Evolutionary conservation across 1,284 basidiomycete species (phyloP), one percentile per base, ranked within the genome.

Genomic region (Cryptococcus deneoformans): DNA sequence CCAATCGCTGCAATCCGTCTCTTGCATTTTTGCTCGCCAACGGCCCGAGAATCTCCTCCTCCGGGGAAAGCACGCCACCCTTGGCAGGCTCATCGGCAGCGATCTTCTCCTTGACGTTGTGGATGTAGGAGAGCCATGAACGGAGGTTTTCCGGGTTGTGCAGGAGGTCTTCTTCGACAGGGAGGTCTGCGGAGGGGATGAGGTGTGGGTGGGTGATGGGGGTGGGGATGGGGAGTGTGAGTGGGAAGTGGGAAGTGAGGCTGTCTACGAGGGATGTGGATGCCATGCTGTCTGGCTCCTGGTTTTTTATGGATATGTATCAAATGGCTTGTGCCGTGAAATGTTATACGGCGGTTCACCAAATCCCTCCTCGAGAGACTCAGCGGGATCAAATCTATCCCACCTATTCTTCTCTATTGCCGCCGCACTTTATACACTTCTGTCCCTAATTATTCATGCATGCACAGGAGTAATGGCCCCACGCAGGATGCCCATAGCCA

Each of bases 131-230:
- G 83, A 89, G 87, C 96, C 96, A 99, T 65, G 89, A 86, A 37
- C 90, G 85, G 74, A 94, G 89, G 57, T 94, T 96, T 58, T 85
- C 84, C 3, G 92, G 90, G 77, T 98, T 97, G 61, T 91, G 86
- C 38, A 94, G 81, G n/a, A 99, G 84, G 77, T 99, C 95, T 77
- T 99, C 93, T 79, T 98, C 96, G 46, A 91, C 86, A 60, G 87
- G 83, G 39, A 97, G 76, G 77, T 98, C 93, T 52, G 85, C 82
- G 36, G 85, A 77, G 3, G 87, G 82, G 64, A 98, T 82, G 53
- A 98, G 82, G 57, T 87, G 81, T 14, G 88, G 82, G 69, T 93
- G 86, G 2, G 86, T 88, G 49, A 83, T 79, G 8, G 93, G 92
- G 7, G 84, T 87, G 10, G 95, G 95, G 50, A 87, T 81, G 9